Percentiles rank a stretch among this genome's conserved stretches.
Evolutionary conservation across 805 yeast genomes (phyloP).

Genomic region (Cyberlindnera mycetangii): DNA sequence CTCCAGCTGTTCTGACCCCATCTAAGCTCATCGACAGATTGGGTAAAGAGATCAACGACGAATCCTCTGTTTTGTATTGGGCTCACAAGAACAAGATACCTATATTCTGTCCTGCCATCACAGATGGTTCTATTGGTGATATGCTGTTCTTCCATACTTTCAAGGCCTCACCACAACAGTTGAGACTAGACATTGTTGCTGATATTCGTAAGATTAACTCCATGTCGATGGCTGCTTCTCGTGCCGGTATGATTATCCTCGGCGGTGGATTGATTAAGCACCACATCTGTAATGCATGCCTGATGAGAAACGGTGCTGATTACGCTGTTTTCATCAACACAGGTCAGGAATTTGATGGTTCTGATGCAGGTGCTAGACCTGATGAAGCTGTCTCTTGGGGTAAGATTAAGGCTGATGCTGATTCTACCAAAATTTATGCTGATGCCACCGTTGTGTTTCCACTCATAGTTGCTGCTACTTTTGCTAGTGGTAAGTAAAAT

Average conservation of each 20-base stretch:
- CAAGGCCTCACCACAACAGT: slow-evolving; percentile 85
- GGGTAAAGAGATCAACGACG: slow-evolving; percentile 94
- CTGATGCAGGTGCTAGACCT: slow-evolving; percentile 99
- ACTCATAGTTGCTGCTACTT: slow-evolving; percentile 94
- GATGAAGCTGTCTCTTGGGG: slow-evolving; percentile 99
- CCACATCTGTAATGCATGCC: slow-evolving; percentile 95
- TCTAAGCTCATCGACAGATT: slow-evolving; percentile 86
- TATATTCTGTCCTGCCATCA: slow-evolving; percentile 93
- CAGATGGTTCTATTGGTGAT: slow-evolving; percentile 98
- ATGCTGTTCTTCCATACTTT: slow-evolving; percentile 98
- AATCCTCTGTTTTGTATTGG: slow-evolving; percentile 93
- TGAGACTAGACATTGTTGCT: slow-evolving; percentile 88
- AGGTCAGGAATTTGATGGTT: slow-evolving; percentile 98
- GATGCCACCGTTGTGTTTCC: slow-evolving; percentile 96
- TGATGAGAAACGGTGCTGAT: slow-evolving; percentile 99
- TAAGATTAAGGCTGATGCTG: slow-evolving; percentile 92
- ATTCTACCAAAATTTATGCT: slow-evolving; percentile 86
- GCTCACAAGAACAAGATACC: slow-evolving; percentile 96
- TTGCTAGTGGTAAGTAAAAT: slow-evolving; percentile 58
- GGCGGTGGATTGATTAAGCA: slow-evolving; percentile 98
- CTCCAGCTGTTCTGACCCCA: slow-evolving; percentile 82
- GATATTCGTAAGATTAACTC: slow-evolving; percentile 91
- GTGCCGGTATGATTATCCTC: slow-evolving; percentile 92
- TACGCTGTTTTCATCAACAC: slow-evolving; percentile 96
- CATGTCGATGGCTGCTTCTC: slow-evolving; percentile 90